Percentiles rank a stretch among this genome's conserved stretches.
Conservation (phyloP, 176 grass and related monocot genomes). For the Phoenix dactylifera region DNA sequence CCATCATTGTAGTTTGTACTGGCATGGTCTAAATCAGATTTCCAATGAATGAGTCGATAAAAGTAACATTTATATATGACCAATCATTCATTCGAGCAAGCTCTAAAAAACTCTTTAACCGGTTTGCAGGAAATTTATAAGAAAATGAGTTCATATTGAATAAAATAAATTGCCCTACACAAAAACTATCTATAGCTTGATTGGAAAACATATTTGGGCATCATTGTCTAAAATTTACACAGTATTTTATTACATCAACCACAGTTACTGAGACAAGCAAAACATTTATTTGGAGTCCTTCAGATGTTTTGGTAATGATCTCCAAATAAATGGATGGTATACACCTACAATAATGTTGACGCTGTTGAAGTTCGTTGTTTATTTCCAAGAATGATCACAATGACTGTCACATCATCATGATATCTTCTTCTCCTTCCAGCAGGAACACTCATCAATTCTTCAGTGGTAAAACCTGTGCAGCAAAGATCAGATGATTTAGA, state of each 20-base stretch:
- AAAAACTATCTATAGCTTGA: not conserved
- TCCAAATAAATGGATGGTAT: too few relatives aligned
- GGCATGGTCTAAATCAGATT: too few relatives aligned
- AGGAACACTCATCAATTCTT: slow-evolving; percentile 74
- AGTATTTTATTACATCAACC: not conserved
- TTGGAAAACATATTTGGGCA: too few relatives aligned
- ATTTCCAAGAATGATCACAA: slow-evolving; percentile 90
- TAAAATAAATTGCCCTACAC: not conserved
- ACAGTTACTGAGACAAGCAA: not conserved
- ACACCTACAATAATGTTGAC: slow-evolving; percentile 49
- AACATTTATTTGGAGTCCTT: not conserved
- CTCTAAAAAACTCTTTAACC: too few relatives aligned
- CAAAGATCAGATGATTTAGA: too few relatives aligned
- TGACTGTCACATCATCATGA: slow-evolving; percentile 80
- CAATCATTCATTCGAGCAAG: too few relatives aligned
- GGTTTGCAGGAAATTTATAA: too few relatives aligned
- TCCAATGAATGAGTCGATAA: too few relatives aligned
- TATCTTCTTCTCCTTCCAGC: slow-evolving; percentile 90
- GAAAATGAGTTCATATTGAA: not conserved
- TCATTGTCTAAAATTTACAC: not conserved
- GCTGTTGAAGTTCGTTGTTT: slow-evolving; percentile 62
- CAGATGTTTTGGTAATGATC: not conserved
- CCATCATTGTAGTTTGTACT: too few relatives aligned
- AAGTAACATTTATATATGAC: too few relatives aligned
- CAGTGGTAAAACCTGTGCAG: slow-evolving; percentile 51